Base-by-base conservation (phyloP, 306 rosid genomes). In the Acacia acuminata region DNA sequence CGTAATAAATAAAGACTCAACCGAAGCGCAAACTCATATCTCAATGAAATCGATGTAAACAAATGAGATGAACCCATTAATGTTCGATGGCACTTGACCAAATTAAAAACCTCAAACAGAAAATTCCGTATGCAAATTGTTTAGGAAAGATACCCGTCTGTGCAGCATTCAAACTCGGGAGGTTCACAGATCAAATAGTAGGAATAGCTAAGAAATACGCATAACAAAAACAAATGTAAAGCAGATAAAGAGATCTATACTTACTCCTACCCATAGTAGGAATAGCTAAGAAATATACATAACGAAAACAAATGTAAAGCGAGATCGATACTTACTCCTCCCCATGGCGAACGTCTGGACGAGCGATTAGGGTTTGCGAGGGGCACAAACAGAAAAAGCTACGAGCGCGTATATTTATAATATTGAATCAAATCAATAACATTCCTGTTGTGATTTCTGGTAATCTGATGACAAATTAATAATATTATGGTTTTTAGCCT, bases 241-340 rank as follows among this genome's bases (percentile, higher is more conserved):
- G 8, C 48, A 3, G 12, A n/a, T n/a, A n/a, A n/a, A n/a, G n/a
- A n/a, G n/a, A n/a, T n/a, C n/a, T n/a, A n/a, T n/a, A n/a, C n/a
- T n/a, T n/a, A n/a, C n/a, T n/a, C n/a, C n/a, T n/a, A n/a, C n/a
- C n/a, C n/a, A n/a, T 6, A 8, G 30, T 27, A 27, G 30, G 30
- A 27, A 27, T 1, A 27, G 30, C 30, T 27, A 27, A 27, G 30
- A 27, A 27, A 27, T 27, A 27, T 1, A 27, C 30, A 1, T 27
- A 27, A 27, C 30, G 30, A 27, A 27, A 27, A 27, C 30, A 27
- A 27, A 27, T 27, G 30, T 27, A 27, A 27, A 27, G 30, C 30
- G 34, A 42, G 10, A 30, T 9, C 61, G 40, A 56, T 4, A 68
- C 93, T 86, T 84, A 90, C 93, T 88, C 65, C 93, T 88, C 67